Percentiles rank a stretch among this genome's conserved stretches.
Evolutionary conservation across 164 flowering plant genomes (phyloP).

Genomic region (Echeveria elegans): DNA sequence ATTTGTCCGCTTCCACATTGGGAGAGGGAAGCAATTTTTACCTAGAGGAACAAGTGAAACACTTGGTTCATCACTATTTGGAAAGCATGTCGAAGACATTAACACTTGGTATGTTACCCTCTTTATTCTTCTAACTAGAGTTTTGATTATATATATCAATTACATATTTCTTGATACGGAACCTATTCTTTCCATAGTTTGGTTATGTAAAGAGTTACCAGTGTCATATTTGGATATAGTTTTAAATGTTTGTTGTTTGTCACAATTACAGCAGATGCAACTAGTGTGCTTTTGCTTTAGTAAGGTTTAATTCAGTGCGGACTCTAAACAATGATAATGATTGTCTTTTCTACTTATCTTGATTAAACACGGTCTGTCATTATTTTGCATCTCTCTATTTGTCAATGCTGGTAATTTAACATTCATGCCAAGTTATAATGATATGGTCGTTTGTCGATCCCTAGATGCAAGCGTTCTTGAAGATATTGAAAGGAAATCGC

Average conservation of each 20-base stretch:
- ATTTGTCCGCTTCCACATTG: slow-evolving; percentile 8
- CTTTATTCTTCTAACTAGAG: background rate
- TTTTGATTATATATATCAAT: background rate
- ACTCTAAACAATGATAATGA: background rate
- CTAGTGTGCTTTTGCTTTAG: background rate
- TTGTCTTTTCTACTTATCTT: too few species aligned
- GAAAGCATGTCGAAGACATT: slow-evolving; percentile 17
- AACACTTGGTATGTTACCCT: background rate
- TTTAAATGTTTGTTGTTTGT: background rate
- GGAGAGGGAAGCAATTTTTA: slow-evolving; percentile 24
- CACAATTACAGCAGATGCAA: background rate
- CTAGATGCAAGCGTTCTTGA: slow-evolving; percentile 32
- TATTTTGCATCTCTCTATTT: too few species aligned
- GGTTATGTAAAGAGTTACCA: background rate
- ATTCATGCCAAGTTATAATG: background rate
- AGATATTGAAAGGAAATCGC: slow-evolving; percentile 40
- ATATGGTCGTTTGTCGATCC: slow-evolving; percentile 6
- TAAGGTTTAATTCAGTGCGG: background rate
- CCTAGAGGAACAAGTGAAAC: slow-evolving; percentile 33
- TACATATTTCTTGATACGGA: background rate
- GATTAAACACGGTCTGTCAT: too few species aligned
- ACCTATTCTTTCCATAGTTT: background rate
- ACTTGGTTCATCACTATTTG: slow-evolving; percentile 33
- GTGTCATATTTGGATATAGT: background rate
- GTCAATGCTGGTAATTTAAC: background rate